These are phyloP conservation scores for Cyphellophora attinorum DNA, from an alignment of 2,329 filamentous ascomycete species.

Conservation along the genomic window DNA sequence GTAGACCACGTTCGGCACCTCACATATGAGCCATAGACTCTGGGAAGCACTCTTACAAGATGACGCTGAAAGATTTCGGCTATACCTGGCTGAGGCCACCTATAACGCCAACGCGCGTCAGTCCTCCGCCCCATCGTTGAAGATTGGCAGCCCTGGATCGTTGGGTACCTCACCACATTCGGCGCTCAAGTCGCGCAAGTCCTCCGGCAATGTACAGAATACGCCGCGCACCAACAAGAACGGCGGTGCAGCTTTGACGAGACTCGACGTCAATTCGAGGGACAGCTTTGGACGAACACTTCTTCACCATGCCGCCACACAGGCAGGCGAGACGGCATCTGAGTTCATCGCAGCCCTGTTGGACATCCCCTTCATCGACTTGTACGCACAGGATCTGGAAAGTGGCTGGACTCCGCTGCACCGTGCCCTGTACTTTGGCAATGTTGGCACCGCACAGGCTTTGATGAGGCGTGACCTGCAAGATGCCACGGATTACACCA, in stretches of 20 bases:
- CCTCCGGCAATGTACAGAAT: slow-evolving; percentile 6
- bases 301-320: slow-evolving; percentile 74
- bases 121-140: slow-evolving; percentile 28
- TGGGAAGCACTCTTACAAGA: slow-evolving; percentile 97
- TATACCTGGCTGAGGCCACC: slow-evolving; percentile 67
- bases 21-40: slow-evolving; percentile 88
- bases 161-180: slow-evolving; percentile 39
- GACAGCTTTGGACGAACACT: slow-evolving; percentile 75
- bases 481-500: slow-evolving; percentile 53
- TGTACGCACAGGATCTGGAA: slow-evolving; percentile 79
- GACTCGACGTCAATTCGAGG: slow-evolving; percentile 71
- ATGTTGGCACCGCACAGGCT: slow-evolving; percentile 73
- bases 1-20: slow-evolving; percentile 28
- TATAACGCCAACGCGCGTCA: slow-evolving; percentile 27
- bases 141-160: slow-evolving; percentile 23
- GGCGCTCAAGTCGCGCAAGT: slow-evolving; percentile 19
- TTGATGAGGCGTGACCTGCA: slow-evolving; percentile 69
- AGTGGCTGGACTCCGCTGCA: slow-evolving; percentile 96
- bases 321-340: slow-evolving; percentile 56
- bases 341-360: slow-evolving; percentile 71
- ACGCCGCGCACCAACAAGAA: slow-evolving; percentile 5
- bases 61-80: slow-evolving; percentile 91
- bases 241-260: slow-evolving; percentile 31
- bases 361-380: slow-evolving; percentile 71
- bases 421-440: slow-evolving; percentile 80